Conservation (phyloP, 805 yeast genomes). For the Barnettozyma vustinii region DNA sequence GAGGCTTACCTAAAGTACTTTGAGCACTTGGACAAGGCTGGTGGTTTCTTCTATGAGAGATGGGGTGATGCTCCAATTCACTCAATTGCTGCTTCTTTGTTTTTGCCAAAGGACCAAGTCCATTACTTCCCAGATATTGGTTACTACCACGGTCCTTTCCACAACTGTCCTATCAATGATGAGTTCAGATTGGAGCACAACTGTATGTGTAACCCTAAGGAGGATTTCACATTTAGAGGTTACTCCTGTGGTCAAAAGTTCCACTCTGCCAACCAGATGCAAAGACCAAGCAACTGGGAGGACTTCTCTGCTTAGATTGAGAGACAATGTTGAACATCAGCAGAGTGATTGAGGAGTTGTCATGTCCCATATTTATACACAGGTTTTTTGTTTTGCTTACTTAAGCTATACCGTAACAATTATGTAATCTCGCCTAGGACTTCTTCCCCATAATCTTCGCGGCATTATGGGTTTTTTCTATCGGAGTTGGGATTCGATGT, state of each 20-base stretch:
- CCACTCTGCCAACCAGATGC: slow-evolving; percentile 46
- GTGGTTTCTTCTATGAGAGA: slow-evolving; percentile 82
- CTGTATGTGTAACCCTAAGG: slow-evolving; percentile 70
- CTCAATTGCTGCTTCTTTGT: slow-evolving; percentile 65
- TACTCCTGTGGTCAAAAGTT: slow-evolving; percentile 69
- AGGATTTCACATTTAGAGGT: slow-evolving; percentile 77
- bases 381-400: no score
- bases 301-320: slow-evolving; percentile 30
- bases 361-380: background rate
- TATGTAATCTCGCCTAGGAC: no score
- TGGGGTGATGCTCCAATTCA: slow-evolving; percentile 96
- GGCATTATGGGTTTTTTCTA: background rate
- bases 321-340: background rate
- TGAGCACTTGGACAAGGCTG: slow-evolving; percentile 55
- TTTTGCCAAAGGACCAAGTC: slow-evolving; percentile 50
- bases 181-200: slow-evolving; percentile 51
- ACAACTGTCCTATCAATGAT: slow-evolving; percentile 70
- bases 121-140: slow-evolving; percentile 77
- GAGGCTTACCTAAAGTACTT: slow-evolving; percentile 57
- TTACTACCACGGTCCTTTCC: slow-evolving; percentile 73
- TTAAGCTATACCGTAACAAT: no score
- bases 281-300: slow-evolving; percentile 70
- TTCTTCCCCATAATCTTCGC: background rate
- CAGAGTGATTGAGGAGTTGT: background rate
- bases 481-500: background rate